Evolutionary conservation across 2,329 filamentous ascomycete species (phyloP), one percentile per base, ranked within the genome.

Genomic region (Botryotinia globosa): DNA sequence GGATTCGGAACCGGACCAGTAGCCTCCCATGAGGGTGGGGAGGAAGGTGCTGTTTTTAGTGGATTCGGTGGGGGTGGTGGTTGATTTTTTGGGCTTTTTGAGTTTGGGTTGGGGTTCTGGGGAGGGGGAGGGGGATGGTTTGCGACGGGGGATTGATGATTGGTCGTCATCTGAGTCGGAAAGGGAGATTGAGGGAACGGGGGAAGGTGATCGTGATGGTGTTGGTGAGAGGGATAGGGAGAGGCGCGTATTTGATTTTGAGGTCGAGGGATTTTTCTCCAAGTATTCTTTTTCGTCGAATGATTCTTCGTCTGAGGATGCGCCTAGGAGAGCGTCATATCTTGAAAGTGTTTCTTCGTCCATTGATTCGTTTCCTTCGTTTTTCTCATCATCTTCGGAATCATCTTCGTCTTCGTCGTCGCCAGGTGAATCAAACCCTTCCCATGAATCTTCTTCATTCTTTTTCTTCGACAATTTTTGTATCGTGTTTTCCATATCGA

Each of bases 1-100:
- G 62, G 80, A 89, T 77, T 93, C 92, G 14, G 90, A 92, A 64
- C 91, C 92, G 3, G 92, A 94, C 77, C 93, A 87, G 82, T 95
- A 97, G 72, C 92, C 92, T 32, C 90, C 91, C 87, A 93, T 93
- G 25, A 96, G 87, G 1, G 90, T 89, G 0, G 93, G 93, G 2
- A 96, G 83, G 80, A 94, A 94, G 0, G 88, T 88, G 0, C 91
- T 88, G 14, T 73, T 74, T 12, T 71, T 64, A 25, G 71, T 73
- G 29, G 51, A 25, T 34, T 73, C 58, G 67, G 76, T 74, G 22
- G 66, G 64, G 3, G 69, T 29, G 22, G 62, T 6, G 71, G 73
- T 76, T 51, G 73, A 7, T 72, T 74, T 75, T n/a, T 68, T 72
- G 20, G 71, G 10, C 72, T 77, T 77, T 73, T 62, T 67, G 45